Percentiles rank a stretch among this genome's conserved stretches.
These are phyloP conservation scores for Apiospora arundinis DNA, from an alignment of 2,329 filamentous ascomycete genomes.

Conservation along the genomic window DNA sequence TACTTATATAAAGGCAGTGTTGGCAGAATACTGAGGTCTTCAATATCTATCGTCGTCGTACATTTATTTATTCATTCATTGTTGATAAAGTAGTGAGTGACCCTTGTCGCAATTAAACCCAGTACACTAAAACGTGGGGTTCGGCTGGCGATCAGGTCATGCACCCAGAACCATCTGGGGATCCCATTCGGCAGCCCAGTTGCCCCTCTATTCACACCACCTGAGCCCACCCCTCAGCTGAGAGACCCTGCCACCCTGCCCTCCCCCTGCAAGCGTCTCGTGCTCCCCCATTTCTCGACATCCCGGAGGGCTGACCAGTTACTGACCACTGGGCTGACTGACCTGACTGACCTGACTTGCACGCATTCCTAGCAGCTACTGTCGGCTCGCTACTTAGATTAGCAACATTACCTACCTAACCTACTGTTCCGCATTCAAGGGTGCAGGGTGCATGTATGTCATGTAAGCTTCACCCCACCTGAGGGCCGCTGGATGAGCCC, in stretches of 20 bases:
- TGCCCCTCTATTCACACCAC: slow-evolving; percentile 3
- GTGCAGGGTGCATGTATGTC: background rate
- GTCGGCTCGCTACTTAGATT: too few relatives aligned
- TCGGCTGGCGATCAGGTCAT: background rate
- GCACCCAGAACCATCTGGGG: slow-evolving; percentile 1
- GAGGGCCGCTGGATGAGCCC: background rate
- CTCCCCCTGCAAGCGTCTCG: slow-evolving; percentile 1
- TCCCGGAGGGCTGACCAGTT: background rate
- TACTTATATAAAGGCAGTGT: background rate
- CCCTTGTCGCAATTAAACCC: background rate
- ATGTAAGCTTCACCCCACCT: slow-evolving; percentile 17
- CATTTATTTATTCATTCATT: too few relatives aligned
- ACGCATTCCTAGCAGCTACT: background rate
- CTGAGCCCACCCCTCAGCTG: slow-evolving; percentile 7
- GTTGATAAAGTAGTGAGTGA: background rate
- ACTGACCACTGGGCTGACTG: background rate
- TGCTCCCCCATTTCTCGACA: slow-evolving; percentile 10
- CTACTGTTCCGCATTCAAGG: background rate
- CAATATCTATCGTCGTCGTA: too few relatives aligned
- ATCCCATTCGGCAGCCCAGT: background rate
- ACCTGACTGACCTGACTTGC: slow-evolving; percentile 3
- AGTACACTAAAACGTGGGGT: slow-evolving; percentile 13
- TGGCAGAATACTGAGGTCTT: background rate
- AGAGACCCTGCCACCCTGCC: slow-evolving; percentile 16
- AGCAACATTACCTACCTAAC: slow-evolving; percentile 1